These are phyloP conservation scores for Kluyveromyces nonfermentans DNA, from an alignment of 805 yeast species.

Conservation along the genomic window DNA sequence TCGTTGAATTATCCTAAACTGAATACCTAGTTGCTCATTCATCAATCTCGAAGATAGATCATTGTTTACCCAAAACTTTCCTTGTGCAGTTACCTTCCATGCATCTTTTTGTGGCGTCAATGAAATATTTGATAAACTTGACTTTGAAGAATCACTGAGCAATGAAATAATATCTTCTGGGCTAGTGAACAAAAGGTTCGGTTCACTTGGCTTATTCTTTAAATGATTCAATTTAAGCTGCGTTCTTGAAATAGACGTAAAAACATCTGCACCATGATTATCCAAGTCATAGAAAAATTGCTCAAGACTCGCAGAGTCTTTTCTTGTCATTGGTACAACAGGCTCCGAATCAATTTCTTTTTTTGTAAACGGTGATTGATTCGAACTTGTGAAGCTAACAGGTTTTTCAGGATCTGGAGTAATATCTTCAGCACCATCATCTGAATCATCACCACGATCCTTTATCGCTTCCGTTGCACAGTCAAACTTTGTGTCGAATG, in stretches of 20 bases:
- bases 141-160: not conserved
- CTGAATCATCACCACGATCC: not conserved
- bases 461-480: not conserved
- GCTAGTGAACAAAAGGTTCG: not conserved
- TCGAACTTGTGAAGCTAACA: conserved; percentile 9
- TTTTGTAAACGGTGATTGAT: conserved; percentile 12
- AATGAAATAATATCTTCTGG: not conserved
- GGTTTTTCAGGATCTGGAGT: not conserved
- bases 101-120: not conserved
- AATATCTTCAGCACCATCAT: not conserved
- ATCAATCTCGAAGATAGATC: conserved; percentile 12
- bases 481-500: conserved; percentile 11
- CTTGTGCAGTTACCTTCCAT: conserved; percentile 2
- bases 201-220: not conserved
- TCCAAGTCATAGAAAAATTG: conserved; percentile 2
- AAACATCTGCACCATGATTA: not conserved
- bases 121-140: not conserved
- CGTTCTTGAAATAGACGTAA: not conserved
- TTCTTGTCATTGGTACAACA: not conserved
- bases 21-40: conserved; percentile 11
- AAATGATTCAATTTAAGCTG: conserved; percentile 1
- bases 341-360: not conserved
- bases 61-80: conserved; percentile 7
- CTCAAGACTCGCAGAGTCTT: conserved; percentile 5
- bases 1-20: conserved; percentile 10